Conservation (phyloP, 192 early-diverging fungal genomes). For the Geranomyces michiganensis region DNA sequence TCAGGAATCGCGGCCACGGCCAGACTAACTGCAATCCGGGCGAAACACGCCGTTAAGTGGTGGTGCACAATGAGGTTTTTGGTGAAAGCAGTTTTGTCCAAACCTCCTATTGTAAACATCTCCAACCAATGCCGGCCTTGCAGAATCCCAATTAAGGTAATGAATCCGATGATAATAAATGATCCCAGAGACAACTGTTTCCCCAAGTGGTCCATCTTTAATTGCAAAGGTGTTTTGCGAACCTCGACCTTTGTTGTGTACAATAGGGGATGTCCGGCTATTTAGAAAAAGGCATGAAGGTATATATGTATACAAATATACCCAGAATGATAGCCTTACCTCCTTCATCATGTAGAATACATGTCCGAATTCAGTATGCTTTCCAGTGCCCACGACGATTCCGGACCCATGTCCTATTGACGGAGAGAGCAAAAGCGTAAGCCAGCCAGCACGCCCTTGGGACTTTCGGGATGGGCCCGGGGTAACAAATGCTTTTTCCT, state of each 20-base stretch:
- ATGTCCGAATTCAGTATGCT: conserved; percentile 90
- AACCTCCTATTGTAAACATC: conserved; percentile 93
- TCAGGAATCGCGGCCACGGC: conserved; percentile 99
- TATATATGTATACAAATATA: no score
- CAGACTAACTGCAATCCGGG: conserved; percentile 64
- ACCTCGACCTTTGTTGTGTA: conserved; percentile 66
- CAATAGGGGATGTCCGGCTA: no score
- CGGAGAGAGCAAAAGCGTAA: conserved; percentile 68
- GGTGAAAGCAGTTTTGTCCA: conserved; percentile 1
- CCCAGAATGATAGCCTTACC: no score
- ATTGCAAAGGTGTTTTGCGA: conserved; percentile 88
- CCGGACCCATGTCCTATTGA: conserved; percentile 80
- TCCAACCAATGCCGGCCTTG: conserved; percentile 90
- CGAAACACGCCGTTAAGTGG: conserved; percentile 10
- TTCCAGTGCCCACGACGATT: conserved; percentile 87
- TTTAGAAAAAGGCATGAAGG: no score
- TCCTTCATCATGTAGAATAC: conserved; percentile 95
- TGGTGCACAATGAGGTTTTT: background rate
- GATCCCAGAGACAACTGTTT: conserved; percentile 84
- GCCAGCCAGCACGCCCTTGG: conserved; percentile 16
- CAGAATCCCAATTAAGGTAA: conserved; percentile 81
- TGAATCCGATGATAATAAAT: conserved; percentile 82
- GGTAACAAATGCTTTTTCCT: background rate
- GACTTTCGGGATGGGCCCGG: no score
- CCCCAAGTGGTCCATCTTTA: conserved; percentile 93